Conservation (phyloP, 2,329 filamentous ascomycete genomes). For the Pseudopithomyces maydicus region DNA sequence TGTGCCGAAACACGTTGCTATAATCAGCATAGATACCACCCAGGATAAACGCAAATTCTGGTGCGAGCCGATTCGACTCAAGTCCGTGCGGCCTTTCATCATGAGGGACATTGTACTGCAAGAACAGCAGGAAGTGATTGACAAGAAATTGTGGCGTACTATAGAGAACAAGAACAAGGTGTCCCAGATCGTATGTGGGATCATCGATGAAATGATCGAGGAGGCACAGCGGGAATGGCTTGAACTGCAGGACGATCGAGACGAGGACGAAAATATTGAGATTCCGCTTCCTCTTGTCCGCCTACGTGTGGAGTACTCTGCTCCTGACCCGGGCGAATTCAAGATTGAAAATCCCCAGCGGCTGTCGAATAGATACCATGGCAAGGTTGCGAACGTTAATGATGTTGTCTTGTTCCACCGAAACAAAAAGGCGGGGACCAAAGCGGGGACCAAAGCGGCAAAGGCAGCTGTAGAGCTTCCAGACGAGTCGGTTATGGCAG, state of each 20-base stretch:
- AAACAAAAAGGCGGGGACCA: constrained; percentile 70
- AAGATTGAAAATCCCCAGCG: constrained; percentile 95
- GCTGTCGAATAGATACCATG: constrained; percentile 89
- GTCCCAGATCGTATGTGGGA: constrained; percentile 73
- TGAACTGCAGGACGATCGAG: constrained; percentile 64
- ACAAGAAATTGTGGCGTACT: constrained; percentile 75
- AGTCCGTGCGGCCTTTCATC: constrained; percentile 88
- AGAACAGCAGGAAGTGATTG: constrained; percentile 76
- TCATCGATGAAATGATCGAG: constrained; percentile 86
- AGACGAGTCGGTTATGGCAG: constrained; percentile 66
- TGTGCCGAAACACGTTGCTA: constrained; percentile 86
- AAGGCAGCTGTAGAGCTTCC: constrained; percentile 62
- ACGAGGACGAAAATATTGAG: constrained; percentile 61
- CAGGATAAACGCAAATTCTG: constrained; percentile 27
- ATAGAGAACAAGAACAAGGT: constrained; percentile 84
- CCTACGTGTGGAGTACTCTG: constrained; percentile 87
- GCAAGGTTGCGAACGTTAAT: constrained; percentile 90
- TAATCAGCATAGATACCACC: constrained; percentile 84
- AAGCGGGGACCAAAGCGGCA: constrained; percentile 41
- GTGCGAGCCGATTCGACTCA: constrained; percentile 79
- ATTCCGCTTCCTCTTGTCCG: constrained; percentile 83
- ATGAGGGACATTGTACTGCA: constrained; percentile 80
- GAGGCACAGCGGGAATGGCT: constrained; percentile 83
- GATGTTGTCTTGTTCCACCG: constrained; percentile 93
- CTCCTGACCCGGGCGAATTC: constrained; percentile 82